Evolutionary conservation across 2,329 filamentous ascomycete species (phyloP), one percentile per base, ranked within the genome.

Genomic region (Penicillium paneum): DNA sequence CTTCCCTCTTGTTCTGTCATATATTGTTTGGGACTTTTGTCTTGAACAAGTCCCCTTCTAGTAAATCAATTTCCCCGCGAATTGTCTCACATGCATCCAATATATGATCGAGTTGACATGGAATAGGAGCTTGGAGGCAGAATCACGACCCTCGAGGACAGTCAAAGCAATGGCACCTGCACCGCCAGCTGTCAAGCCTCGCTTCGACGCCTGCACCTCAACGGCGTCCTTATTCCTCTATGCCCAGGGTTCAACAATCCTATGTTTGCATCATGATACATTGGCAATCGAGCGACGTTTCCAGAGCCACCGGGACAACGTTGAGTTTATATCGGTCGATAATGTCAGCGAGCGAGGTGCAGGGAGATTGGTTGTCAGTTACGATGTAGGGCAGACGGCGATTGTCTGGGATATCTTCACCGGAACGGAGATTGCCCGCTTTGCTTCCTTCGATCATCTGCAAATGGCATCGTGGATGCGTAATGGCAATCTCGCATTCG

Each of bases 361-460:
- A 0, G 94, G 93, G 28, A 82, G 92, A 59, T 76, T 96, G 56
- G 91, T 96, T 2, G 90, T 96, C 58, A 97, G 91, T 76, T 97
- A 96, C 67, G 94, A 99, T 78, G 83, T 84, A 17, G 88, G 90
- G 35, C 90, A 93, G 72, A 96, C 90, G 1, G 91, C 92, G 4
- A 96, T 97, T 68, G 90, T 97, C 8, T 99, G 94, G 94, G 93
- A 99, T 74, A 81, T 97, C 57, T 85, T 95, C 76, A 95, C 91
- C 0, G 94, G 94, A 45, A 86, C 91, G 56, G 91, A 97, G 73
- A 83, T 97, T 55, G 87, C 93, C 36, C 84, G 92, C n/a, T 97
- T 97, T 76, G 87, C 88, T 24, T 94, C 92, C 0, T 97, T 96
- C 68, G 91, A 96, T 67, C 84, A 89, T 62, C 82, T 97, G 59